A percentile compares a stretch with the other conserved stretches of the same genome.
Conservation (phyloP, 2,329 filamentous ascomycete genomes). For the Cordyceps sp. region DNA sequence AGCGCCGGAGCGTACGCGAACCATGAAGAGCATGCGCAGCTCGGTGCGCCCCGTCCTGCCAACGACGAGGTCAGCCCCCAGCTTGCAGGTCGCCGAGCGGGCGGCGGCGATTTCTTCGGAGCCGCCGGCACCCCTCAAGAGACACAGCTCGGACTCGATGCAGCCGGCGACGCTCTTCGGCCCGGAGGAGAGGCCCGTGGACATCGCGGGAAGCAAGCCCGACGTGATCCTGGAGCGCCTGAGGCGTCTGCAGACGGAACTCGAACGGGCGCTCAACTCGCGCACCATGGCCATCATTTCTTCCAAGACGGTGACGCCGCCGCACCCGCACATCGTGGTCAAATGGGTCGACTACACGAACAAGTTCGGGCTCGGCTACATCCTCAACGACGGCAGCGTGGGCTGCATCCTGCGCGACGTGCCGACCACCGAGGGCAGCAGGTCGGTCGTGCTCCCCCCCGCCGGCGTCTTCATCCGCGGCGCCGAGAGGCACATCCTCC, state of each 20-base stretch:
- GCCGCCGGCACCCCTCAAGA: slow-evolving; percentile 8
- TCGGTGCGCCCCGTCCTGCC: slow-evolving; percentile 12
- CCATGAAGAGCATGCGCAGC: slow-evolving; percentile 11
- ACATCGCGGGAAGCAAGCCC: slow-evolving; percentile 35
- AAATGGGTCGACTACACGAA: slow-evolving; percentile 87
- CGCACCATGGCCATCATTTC: slow-evolving; percentile 44
- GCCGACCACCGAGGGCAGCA: slow-evolving; percentile 31
- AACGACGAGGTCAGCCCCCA: slow-evolving; percentile 10
- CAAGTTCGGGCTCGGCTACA: slow-evolving; percentile 72
- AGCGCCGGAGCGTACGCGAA: slow-evolving; percentile 6
- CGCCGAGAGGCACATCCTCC: slow-evolving; percentile 53
- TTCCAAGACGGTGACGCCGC: slow-evolving; percentile 32
- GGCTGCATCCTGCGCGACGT: slow-evolving; percentile 50
- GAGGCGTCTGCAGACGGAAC: slow-evolving; percentile 37
- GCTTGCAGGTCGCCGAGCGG: slow-evolving; percentile 13
- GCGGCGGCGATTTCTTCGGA: slow-evolving; percentile 11
- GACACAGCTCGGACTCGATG: slow-evolving; percentile 12
- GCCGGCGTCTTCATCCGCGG: slow-evolving; percentile 56
- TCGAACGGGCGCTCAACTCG: slow-evolving; percentile 46
- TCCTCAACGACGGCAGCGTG: slow-evolving; percentile 66
- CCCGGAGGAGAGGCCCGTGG: slow-evolving; percentile 31
- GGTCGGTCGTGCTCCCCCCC: slow-evolving; percentile 41
- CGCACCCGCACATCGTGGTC: slow-evolving; percentile 47
- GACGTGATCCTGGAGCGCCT: slow-evolving; percentile 40
- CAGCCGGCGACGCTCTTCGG: slow-evolving; percentile 36